Evolutionary conservation across 306 rosid species (phyloP), one percentile per base, ranked within the genome.

Genomic region (Dryas alaskensis): DNA sequence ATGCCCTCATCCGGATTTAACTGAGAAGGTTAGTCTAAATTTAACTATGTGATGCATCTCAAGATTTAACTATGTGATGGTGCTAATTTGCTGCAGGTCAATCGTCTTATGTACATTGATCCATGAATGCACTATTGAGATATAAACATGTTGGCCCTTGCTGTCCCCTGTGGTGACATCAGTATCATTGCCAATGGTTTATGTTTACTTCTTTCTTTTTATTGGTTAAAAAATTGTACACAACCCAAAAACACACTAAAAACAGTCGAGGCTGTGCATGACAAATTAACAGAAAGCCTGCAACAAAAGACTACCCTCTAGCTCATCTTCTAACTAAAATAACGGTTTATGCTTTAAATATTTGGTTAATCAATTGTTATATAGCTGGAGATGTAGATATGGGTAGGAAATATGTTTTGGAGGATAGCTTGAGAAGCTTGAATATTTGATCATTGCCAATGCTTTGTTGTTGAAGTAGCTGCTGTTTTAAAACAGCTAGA

Each of bases 11-110:
- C 86, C 82, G 6, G 84, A 80, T 65, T 66, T 86, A 42, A 78
- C 79, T 72, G 87, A 80, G 73, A 87, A 90, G 97, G 99, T 95
- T 68, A 50, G 89, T 79, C 47, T 65, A n/a, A 17, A 31, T 31
- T 31, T 31, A 61, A 80, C 50, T 59, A 4, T 17, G 17, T 47
- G 39, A 7, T 19, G 22, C 22, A 22, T 22, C 22, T 22, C 22
- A 22, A 22, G 22, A 31, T 31, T 31, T 31, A 61, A 80, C 50
- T 59, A 4, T 17, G 17, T 47, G 39, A 7, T 19, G 22, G 49
- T 55, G 14, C 52, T 46, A 55, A 63, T 31, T 17, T 31, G 8
- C 17, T 0, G 14, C 51, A 27, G 25, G 69, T 48, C 49, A 39
- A 8, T 8, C 4, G 11, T 66, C 31, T 14, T 19, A 5, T 46